These are phyloP conservation scores for Auriculariales sp. DNA, from an alignment of 768 basidiomycete genomes.

Conservation along the genomic window DNA sequence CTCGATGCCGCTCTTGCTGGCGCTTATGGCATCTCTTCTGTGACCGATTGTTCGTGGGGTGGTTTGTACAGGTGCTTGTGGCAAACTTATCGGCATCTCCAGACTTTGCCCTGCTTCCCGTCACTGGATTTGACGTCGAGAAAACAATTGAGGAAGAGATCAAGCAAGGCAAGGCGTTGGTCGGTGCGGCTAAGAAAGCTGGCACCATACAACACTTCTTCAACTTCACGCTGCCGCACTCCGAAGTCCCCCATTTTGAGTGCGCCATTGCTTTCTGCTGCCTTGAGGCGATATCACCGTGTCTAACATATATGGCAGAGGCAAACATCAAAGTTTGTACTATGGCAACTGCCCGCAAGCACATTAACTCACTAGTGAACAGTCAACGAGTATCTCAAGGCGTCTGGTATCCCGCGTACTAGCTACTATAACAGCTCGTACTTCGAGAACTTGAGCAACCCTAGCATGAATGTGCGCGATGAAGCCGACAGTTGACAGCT, in stretches of 20 bases:
- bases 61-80: background rate
- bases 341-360: background rate
- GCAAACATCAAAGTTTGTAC: background rate
- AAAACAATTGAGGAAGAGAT: conserved; percentile 1
- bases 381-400: background rate
- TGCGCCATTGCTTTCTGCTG: too few relatives aligned
- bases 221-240: conserved; percentile 1
- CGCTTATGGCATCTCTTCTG: conserved; percentile 19
- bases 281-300: too few relatives aligned
- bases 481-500: too few relatives aligned
- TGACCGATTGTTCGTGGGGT: conserved; percentile 8
- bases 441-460: background rate
- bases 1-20: conserved; percentile 15
- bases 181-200: conserved; percentile 8
- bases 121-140: background rate
- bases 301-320: too few relatives aligned
- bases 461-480: too few relatives aligned
- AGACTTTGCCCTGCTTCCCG: background rate
- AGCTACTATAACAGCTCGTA: background rate
- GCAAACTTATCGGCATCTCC: too few relatives aligned
- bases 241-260: background rate
- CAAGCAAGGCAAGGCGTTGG: conserved; percentile 9
- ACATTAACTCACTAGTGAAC: too few relatives aligned
- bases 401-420: background rate
- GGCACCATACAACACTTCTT: conserved; percentile 9